These are phyloP conservation scores for Cercophora samala DNA, from an alignment of 495 filamentous ascomycete species.

Conservation along the genomic window DNA sequence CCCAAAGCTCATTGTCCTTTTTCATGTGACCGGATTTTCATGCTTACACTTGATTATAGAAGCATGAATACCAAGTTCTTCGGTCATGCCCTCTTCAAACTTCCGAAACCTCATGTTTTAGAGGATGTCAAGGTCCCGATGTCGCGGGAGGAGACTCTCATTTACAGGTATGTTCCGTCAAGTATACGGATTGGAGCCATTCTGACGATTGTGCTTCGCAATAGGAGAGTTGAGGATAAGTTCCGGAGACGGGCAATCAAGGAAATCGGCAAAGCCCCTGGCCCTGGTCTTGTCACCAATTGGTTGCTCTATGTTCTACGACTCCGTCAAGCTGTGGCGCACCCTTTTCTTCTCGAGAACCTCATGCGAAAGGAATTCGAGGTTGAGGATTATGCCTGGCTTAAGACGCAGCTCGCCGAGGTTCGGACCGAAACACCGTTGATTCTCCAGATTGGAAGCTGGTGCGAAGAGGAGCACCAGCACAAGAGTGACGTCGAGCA, in stretches of 20 bases:
- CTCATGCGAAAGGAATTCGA: no score
- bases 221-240: background rate
- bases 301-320: background rate
- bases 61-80: no score
- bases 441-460: background rate
- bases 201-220: background rate
- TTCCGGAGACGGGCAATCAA: background rate
- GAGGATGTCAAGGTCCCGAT: background rate
- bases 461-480: background rate
- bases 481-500: background rate
- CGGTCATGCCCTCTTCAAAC: no score
- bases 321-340: background rate
- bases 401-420: no score
- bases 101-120: background rate
- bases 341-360: background rate
- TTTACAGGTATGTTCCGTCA: background rate
- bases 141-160: background rate
- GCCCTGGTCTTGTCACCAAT: background rate
- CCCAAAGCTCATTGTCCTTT: no score
- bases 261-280: background rate
- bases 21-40: no score
- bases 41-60: no score
- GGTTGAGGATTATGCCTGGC: background rate
- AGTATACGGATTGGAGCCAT: background rate
- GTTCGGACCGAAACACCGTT: background rate